Evolutionary conservation across 1,284 basidiomycete species (phyloP), one percentile per base, ranked within the genome.

Genomic region (Naganishia albida): DNA sequence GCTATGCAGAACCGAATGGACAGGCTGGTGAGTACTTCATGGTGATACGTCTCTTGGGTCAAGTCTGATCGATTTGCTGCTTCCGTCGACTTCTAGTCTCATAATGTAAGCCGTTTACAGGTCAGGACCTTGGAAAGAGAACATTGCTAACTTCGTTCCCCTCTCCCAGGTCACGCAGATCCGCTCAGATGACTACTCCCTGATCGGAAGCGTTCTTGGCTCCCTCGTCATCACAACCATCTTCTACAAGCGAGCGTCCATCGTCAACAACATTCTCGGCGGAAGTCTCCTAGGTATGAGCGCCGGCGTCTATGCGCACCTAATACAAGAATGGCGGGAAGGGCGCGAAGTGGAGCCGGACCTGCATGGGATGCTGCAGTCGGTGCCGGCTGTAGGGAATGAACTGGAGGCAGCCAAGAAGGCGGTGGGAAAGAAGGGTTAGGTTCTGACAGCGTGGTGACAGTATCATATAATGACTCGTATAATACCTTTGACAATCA

Each of bases 251-350:
- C 70, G 77, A 30, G 77, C 77, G 12, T 71, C 73, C 8, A 65
- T 76, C 2, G 63, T 70, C 15, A 63, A 48, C 8, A 69, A 78
- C 18, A 71, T 76, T 0, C 56, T 73, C 0, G 78, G 78, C 20
- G 78, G 78, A 12, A 77, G 72, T 18, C 67, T 70, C 39, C 68
- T 78, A 7, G 78, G 78, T 10, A 68, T 80, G 44, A 75, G 75
- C 16, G 70, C 68, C 8, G 78, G 78, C 0, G 72, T 74, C 10
- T 72, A 68, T 71, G 64, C 70, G 0, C 75, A 76, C 68, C 34
- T 78, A n/a, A 57, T 67, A n/a, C 68, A 75, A 65, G 66, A 52
- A 42, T 64, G 70, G n/a, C 50, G 64, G 0, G 70, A 74, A 64
- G 77, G 78, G 16, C 54, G 74, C 48, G 68, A 73, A 25, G 64